Base-by-base conservation (phyloP, 169 alveolate species). In the Cystoisospora suis region DNA sequence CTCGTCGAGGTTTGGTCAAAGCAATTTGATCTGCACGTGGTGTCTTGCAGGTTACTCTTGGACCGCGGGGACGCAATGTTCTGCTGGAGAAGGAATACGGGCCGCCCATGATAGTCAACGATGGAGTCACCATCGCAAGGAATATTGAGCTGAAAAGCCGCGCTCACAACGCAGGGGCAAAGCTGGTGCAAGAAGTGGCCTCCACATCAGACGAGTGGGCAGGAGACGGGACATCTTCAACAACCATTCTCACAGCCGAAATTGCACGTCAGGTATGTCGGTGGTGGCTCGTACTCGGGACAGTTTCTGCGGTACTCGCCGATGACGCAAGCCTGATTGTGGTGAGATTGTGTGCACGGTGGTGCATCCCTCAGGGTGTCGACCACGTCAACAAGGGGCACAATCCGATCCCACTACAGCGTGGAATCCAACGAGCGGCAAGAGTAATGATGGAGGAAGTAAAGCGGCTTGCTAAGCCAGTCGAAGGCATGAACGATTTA, bases 141-240 rank as follows among this genome's bases (percentile, higher is more conserved):
- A 94, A 96, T 86, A 96, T 97, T 1, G 97, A 96, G 46, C 91
- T 97, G 88, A 94, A 94, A 69, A 97, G 96, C 94, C 88, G 97
- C 61, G 95, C 94, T 79, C 94, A 92, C 89, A 96, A 97, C 88
- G 96, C 96, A 5, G 98, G 98, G 3, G 98, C 98, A 4, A 94
- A 97, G 88, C 87, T 97, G 69, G 96, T 96, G 90, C 98, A 96
- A 87, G 98, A 97, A 81, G 97, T 96, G 53, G 98, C 98, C 32
- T 92, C 95, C 46, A 96, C 96, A n/a, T 94, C 98, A 6, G 97
- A 95, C 81, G 97, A 97, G 87, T 93, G 96, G 81, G 98, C 98
- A 6, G 98, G 98, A 27, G 98, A 97, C 92, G 98, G 98, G 38
- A 97, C 98, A 3, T 96, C 98, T 0, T 95, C 98, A 44, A 96